A percentile compares a stretch with the other conserved stretches of the same genome.
Conservation (phyloP, 2,329 filamentous ascomycete species). For the Diaporthe sp. region DNA sequence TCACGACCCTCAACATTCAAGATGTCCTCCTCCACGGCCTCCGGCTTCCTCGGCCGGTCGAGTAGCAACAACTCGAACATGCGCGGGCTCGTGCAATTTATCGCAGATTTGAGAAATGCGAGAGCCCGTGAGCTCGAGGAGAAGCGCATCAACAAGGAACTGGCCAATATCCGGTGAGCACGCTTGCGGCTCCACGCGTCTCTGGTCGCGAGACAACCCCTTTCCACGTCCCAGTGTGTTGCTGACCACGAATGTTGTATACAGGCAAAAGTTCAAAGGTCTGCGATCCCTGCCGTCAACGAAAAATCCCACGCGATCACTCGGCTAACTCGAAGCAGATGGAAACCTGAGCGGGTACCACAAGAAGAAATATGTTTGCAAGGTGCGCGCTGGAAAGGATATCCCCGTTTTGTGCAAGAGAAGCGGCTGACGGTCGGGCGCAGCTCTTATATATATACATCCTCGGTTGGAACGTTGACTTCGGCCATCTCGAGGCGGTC, state of each 20-base stretch:
- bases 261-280: conserved; percentile 93
- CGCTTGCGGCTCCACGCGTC: background rate
- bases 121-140: conserved; percentile 96
- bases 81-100: conserved; percentile 95
- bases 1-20: conserved; percentile 44
- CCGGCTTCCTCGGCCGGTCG: conserved; percentile 76
- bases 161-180: conserved; percentile 90
- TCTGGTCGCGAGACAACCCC: conserved; percentile 7
- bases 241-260: conserved; percentile 31
- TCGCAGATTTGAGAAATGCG: conserved; percentile 95
- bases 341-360: conserved; percentile 95
- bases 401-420: background rate
- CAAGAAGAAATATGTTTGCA: conserved; percentile 99
- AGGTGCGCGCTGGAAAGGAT: conserved; percentile 64
- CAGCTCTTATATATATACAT: conserved; percentile 98
- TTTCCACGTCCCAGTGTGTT: background rate
- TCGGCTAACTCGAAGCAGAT: conserved; percentile 64
- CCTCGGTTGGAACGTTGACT: conserved; percentile 98
- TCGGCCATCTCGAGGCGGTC: conserved; percentile 97
- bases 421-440: conserved; percentile 42
- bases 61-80: conserved; percentile 77
- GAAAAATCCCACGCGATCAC: background rate
- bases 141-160: conserved; percentile 99
- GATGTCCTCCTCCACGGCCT: conserved; percentile 68
- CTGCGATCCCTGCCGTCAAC: conserved; percentile 46